Conservation (phyloP, 306 rosid genomes). For the Phaseolus lunatus region DNA sequence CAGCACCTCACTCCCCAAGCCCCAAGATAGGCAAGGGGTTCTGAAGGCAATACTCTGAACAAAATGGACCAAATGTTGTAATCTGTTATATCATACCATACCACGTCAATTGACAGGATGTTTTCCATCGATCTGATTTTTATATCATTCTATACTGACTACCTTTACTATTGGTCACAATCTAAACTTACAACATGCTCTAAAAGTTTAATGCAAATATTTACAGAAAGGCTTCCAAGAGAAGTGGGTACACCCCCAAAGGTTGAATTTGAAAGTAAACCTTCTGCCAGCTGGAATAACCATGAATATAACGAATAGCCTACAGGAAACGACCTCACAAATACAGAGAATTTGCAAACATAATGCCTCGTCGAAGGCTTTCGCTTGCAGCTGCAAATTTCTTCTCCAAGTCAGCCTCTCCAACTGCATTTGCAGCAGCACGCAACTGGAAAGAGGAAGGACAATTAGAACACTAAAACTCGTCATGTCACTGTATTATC, state of each 20-base stretch:
- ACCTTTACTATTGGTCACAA: conserved; percentile 30
- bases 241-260: conserved; percentile 32
- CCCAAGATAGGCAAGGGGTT: conserved; percentile 39
- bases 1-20: conserved; percentile 32
- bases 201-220: background rate
- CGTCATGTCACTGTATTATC: background rate
- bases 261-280: conserved; percentile 15
- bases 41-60: conserved; percentile 1
- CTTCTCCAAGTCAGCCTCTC: conserved; percentile 81
- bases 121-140: background rate
- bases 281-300: conserved; percentile 35
- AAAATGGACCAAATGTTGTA: conserved; percentile 28
- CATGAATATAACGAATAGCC: conserved; percentile 20
- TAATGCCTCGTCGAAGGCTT: conserved; percentile 95
- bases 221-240: conserved; percentile 37
- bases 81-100: background rate
- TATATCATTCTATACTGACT: conserved; percentile 18
- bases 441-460: conserved; percentile 63
- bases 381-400: conserved; percentile 88
- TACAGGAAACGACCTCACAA: conserved; percentile 58
- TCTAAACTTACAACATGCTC: background rate
- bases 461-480: conserved; percentile 22
- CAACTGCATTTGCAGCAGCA: conserved; percentile 90
- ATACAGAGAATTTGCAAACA: conserved; percentile 96
- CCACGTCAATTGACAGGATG: background rate